A percentile compares a stretch with the other conserved stretches of the same genome.
phyloP scores from a whole-genome alignment of 140 eudicot genomes.

The Oenanthe javanica region DNA sequence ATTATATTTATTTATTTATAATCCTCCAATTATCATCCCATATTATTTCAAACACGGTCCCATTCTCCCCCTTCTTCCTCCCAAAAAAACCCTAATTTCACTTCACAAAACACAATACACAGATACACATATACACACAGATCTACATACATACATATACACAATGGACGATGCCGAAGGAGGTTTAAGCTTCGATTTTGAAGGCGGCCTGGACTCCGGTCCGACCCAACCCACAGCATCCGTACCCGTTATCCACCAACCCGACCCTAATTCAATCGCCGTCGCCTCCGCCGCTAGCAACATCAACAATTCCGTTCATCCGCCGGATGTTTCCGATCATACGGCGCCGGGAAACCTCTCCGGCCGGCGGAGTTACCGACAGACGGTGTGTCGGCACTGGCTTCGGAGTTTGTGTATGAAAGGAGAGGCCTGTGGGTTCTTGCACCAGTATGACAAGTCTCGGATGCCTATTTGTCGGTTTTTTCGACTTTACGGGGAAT shows the following conservation, averaged over 20 bases:
- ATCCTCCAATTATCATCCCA: too few species aligned
- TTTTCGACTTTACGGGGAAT: conserved; percentile 76
- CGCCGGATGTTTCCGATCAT: conserved; percentile 27
- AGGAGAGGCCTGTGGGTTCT: conserved; percentile 95
- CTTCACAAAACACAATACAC: not conserved
- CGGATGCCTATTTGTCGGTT: conserved; percentile 94
- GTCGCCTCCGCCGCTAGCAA: conserved; percentile 19
- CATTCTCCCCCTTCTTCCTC: not conserved
- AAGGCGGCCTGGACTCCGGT: conserved; percentile 72
- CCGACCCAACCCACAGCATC: conserved; percentile 85
- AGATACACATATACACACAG: not conserved
- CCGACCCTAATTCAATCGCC: conserved; percentile 30
- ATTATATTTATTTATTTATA: too few species aligned
- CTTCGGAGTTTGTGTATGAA: conserved; percentile 92
- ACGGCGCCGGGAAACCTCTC: conserved; percentile 28
- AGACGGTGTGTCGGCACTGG: conserved; percentile 98
- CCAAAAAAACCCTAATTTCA: not conserved
- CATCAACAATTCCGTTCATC: conserved; percentile 25
- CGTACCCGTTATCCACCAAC: conserved; percentile 56
- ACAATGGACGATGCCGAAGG: conserved; percentile 90
- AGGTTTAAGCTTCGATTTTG: conserved; percentile 89
- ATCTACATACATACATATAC: not conserved
- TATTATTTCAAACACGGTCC: not conserved
- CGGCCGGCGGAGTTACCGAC: conserved; percentile 76
- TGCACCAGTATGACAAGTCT: conserved; percentile 92